Conservation (phyloP, 192 early-diverging fungal species). For the Coemansia sp. region DNA sequence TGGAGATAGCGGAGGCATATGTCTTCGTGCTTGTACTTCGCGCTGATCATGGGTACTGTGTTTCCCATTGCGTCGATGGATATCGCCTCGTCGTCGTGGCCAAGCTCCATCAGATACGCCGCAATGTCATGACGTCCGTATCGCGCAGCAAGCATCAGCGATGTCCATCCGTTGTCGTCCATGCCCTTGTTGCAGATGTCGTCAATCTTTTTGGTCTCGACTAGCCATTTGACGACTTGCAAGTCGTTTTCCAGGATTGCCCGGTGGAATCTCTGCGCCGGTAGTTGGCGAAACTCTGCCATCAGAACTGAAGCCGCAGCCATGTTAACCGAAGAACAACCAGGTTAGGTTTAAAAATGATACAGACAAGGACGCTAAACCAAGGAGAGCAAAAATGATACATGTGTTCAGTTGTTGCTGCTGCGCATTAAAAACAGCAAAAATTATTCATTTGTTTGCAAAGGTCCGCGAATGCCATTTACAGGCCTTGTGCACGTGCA, state of each 20-base stretch:
- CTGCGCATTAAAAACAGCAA: too few species aligned
- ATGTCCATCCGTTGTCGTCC: conserved; percentile 44
- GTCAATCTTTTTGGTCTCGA: conserved; percentile 32
- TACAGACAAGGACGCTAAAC: background rate
- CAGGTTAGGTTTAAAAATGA: background rate
- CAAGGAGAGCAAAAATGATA: too few species aligned
- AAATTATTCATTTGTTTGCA: too few species aligned
- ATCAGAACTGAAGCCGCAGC: conserved; percentile 19
- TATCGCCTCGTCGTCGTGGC: conserved; percentile 38
- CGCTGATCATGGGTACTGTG: conserved; percentile 49
- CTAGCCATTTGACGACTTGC: conserved; percentile 38
- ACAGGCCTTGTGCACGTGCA: background rate
- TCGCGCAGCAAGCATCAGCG: conserved; percentile 51
- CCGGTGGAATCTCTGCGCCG: conserved; percentile 41
- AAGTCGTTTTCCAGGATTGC: conserved; percentile 47
- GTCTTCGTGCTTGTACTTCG: conserved; percentile 45
- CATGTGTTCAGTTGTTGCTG: too few species aligned
- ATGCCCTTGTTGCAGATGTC: conserved; percentile 40
- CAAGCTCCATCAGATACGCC: conserved; percentile 38
- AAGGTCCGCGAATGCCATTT: too few species aligned
- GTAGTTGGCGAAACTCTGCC: conserved; percentile 35
- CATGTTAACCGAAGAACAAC: too few species aligned
- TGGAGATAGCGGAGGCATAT: conserved; percentile 39
- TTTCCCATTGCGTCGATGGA: conserved; percentile 44
- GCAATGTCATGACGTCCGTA: conserved; percentile 35